Evolutionary conservation across 208 protist species (phyloP).

Genomic region (Leishmania major): DNA sequence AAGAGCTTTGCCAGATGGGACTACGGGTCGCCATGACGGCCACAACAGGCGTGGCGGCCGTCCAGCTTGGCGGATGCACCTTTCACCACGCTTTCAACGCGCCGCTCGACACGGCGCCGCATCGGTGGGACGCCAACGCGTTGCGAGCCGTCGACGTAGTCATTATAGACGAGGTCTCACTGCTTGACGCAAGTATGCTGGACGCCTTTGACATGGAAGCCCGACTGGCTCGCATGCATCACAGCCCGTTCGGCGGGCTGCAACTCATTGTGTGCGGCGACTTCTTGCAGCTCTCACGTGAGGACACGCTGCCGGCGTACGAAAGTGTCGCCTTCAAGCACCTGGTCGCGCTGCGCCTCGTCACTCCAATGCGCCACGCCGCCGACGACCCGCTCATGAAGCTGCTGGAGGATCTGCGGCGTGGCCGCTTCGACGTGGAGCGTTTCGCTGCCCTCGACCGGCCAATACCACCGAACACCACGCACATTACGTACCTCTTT

Average conservation of each 20-base stretch:
- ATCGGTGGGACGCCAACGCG: constrained; percentile 77
- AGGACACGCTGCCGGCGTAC: constrained; percentile 56
- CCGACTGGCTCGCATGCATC: constrained; percentile 65
- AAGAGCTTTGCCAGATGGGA: constrained; percentile 51
- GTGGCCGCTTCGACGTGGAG: constrained; percentile 53
- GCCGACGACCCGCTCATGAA: constrained; percentile 54
- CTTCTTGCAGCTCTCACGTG: constrained; percentile 89
- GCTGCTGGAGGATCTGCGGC: constrained; percentile 64
- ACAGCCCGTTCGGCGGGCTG: constrained; percentile 86
- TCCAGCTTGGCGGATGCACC: constrained; percentile 92
- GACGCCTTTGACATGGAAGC: constrained; percentile 88
- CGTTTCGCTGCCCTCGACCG: constrained; percentile 57
- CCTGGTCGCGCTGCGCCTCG: constrained; percentile 60
- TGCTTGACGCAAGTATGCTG: constrained; percentile 79
- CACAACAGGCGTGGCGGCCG: constrained; percentile 87
- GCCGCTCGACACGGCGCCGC: constrained; percentile 34
- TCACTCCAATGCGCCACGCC: constrained; percentile 84
- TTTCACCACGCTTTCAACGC: constrained; percentile 89
- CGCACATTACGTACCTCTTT: constrained; percentile 84
- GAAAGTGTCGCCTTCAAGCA: constrained; percentile 54
- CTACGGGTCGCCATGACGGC: constrained; percentile 90
- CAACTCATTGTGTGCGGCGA: constrained; percentile 93
- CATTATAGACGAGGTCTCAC: constrained; percentile 93
- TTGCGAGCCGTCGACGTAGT: constrained; percentile 88
- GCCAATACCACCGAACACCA: constrained; percentile 44